Conservation (phyloP, 1,139 yeast species). For the Saccharomyces uvarum region DNA sequence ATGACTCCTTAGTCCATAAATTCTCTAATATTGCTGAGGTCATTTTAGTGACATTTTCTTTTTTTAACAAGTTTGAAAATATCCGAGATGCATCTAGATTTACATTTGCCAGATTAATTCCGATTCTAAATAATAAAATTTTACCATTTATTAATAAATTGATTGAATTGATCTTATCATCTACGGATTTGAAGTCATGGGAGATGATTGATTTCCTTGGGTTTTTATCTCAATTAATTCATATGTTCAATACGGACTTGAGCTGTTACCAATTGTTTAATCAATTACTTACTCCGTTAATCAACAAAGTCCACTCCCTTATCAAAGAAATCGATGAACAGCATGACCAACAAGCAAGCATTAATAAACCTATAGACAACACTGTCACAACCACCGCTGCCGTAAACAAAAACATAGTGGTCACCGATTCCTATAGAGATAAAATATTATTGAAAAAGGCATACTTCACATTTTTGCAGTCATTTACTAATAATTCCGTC, state of each 20-base stretch:
- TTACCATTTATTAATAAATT: slow-evolving; percentile 61
- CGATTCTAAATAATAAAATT: slow-evolving; percentile 53
- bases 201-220: slow-evolving; percentile 79
- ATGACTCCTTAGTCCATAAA: slow-evolving; percentile 38
- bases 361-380: slow-evolving; percentile 8
- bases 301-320: slow-evolving; percentile 54
- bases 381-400: slow-evolving; percentile 9
- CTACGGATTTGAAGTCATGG: slow-evolving; percentile 45
- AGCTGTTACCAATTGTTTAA: slow-evolving; percentile 67
- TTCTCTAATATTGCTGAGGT: slow-evolving; percentile 73
- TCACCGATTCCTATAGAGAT: slow-evolving; percentile 49
- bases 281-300: slow-evolving; percentile 64
- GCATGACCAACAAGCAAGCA: slow-evolving; percentile 32
- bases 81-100: slow-evolving; percentile 83
- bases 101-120: slow-evolving; percentile 79
- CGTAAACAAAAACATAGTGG: slow-evolving; percentile 33
- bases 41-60: slow-evolving; percentile 74
- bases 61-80: slow-evolving; percentile 55
- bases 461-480: slow-evolving; percentile 59
- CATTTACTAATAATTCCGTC: slow-evolving; percentile 67
- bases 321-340: slow-evolving; percentile 35
- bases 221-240: slow-evolving; percentile 82
- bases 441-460: slow-evolving; percentile 58
- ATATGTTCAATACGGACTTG: slow-evolving; percentile 60
- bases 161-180: slow-evolving; percentile 61